Base-by-base conservation (phyloP, 1,284 basidiomycete genomes). In the Lignosus rhinocerotis region DNA sequence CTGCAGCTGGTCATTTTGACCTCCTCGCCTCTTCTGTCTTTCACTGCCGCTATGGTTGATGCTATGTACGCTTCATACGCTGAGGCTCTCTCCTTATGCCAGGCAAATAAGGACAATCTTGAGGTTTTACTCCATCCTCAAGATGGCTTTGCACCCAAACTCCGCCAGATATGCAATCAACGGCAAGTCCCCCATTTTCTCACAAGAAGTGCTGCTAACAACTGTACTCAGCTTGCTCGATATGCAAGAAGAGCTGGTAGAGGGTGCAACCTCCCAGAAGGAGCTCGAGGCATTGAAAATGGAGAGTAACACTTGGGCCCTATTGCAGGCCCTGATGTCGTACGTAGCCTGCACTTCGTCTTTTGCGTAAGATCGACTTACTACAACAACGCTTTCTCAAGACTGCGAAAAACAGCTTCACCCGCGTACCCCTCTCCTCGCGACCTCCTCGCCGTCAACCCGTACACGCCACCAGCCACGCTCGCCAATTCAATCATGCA, bases 261-360 rank as follows among this genome's bases (percentile, higher is more conserved):
- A 63, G 9, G 61, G 70, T 21, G 71, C 78, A 8, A 73, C 73
- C 41, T 73, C 78, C 14, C 72, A 70, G 16, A 78, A 83, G 17
- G 86, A 88, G 65, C 62, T 86, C 1, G 84, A 87, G 33, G 75
- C 85, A 1, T 73, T 93, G 61, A 78, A 80, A 30, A 77, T 94
- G 70, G 93, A 94, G 71, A 79, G 84, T 45, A 87, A 90, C 70
- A 94, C 93, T 1, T 94, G 93, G 93, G 82, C 80, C 0, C 78
- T 94, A 0, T 69, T 94, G 3, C 90, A 93, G 70, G 83, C 84
- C 4, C 77, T 94, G 16, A 84, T 88, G 77, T 81, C 87, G 85
- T 88, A 69, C 65, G 78, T 72, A 19, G 7, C 62, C 31, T 32
- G 10, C 7, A 32, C 2, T 16, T 4, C 19, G 17, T 17, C 8